Conservation (phyloP, 768 basidiomycete species). For the Xerocomellus intermedius region DNA sequence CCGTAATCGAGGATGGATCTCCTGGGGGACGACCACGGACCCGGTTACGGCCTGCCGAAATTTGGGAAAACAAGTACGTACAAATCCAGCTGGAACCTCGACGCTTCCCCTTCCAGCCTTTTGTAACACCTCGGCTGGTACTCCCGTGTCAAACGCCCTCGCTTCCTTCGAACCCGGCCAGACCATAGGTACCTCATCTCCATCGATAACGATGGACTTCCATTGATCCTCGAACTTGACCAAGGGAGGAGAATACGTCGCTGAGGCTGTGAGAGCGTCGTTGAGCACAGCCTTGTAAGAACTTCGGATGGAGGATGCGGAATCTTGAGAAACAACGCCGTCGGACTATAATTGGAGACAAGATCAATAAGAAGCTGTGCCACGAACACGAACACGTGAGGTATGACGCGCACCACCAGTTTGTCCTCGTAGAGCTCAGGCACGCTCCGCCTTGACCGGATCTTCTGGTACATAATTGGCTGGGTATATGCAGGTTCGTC, state of each 20-base stretch:
- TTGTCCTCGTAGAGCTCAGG: slow-evolving; percentile 81
- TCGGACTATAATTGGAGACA: slow-evolving; percentile 18
- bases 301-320: slow-evolving; percentile 50
- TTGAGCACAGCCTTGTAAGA: slow-evolving; percentile 66
- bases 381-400: neutral
- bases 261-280: slow-evolving; percentile 49
- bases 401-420: slow-evolving; percentile 53
- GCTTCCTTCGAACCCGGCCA: slow-evolving; percentile 63
- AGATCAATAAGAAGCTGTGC: neutral
- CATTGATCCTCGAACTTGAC: slow-evolving; percentile 70
- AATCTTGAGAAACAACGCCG: slow-evolving; percentile 46
- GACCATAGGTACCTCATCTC: slow-evolving; percentile 29
- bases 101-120: slow-evolving; percentile 72
- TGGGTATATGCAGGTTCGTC: slow-evolving; percentile 86
- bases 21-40: slow-evolving; percentile 40
- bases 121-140: slow-evolving; percentile 48
- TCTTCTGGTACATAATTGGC: slow-evolving; percentile 89
- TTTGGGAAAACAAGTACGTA: slow-evolving; percentile 36
- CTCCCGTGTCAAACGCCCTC: slow-evolving; percentile 66
- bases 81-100: slow-evolving; percentile 55
- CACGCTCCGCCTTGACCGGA: slow-evolving; percentile 71
- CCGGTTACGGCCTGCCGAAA: neutral
- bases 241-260: slow-evolving; percentile 47
- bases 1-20: slow-evolving; percentile 74
- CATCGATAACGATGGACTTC: slow-evolving; percentile 32